Conservation (phyloP, 2,329 filamentous ascomycete species). For the Allantophomopsis cytisporea region DNA sequence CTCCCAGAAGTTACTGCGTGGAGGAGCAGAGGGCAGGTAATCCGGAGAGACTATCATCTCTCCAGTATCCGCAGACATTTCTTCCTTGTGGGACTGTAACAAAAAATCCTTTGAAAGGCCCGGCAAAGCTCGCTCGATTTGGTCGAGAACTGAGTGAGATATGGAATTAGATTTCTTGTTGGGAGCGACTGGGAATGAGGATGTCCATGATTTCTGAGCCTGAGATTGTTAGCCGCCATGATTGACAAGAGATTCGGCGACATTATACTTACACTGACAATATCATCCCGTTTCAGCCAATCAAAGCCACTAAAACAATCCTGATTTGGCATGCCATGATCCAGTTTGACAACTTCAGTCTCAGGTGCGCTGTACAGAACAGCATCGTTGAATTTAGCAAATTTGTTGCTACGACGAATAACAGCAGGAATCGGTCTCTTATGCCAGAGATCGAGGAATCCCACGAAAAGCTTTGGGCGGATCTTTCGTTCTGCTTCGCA, state of each 20-base stretch:
- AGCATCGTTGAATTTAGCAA: slow-evolving; percentile 22
- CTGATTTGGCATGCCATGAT: not conserved
- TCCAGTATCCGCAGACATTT: not conserved
- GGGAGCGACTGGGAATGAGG: not conserved
- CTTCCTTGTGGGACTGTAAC: not conserved
- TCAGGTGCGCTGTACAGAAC: slow-evolving; percentile 18
- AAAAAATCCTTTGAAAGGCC: slow-evolving; percentile 4
- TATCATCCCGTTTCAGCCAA: slow-evolving; percentile 18
- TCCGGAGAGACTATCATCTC: slow-evolving; percentile 6
- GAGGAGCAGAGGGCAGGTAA: slow-evolving; percentile 12
- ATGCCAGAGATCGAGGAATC: slow-evolving; percentile 22
- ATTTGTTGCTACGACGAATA: slow-evolving; percentile 20
- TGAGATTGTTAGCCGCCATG: not conserved
- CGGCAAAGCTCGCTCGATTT: slow-evolving; percentile 10
- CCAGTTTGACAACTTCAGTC: slow-evolving; percentile 2
- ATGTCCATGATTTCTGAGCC: slow-evolving; percentile 2
- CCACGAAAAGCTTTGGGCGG: slow-evolving; percentile 22
- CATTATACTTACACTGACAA: slow-evolving; percentile 18
- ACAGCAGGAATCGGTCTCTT: slow-evolving; percentile 18
- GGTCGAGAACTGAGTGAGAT: too few species aligned
- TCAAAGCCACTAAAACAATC: slow-evolving; percentile 20
- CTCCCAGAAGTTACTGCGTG: slow-evolving; percentile 18
- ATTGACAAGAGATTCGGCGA: not conserved
- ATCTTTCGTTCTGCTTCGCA: slow-evolving; percentile 17
- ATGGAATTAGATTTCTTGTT: not conserved